Base-by-base conservation (phyloP, 2,329 filamentous ascomycete genomes). In the Cercospora sp. region DNA sequence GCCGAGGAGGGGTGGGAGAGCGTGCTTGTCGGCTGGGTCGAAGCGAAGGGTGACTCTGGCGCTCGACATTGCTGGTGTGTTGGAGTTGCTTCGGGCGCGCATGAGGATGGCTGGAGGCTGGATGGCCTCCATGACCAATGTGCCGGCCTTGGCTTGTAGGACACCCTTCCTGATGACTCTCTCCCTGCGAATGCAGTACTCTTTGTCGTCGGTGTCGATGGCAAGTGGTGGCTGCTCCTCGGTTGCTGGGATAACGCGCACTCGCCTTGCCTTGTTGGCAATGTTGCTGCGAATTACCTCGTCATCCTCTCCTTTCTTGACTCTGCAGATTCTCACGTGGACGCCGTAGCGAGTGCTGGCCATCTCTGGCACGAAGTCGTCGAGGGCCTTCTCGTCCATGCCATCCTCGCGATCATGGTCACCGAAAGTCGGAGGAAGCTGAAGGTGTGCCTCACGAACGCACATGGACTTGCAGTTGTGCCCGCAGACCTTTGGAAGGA, bases 291-390 rank as follows among this genome's bases (percentile, higher is more conserved):
- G 66, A 51, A 75, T 77, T 30, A 77, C 77, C 16, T 59, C 55
- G n/a, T 82, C 79, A 62, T 79, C 70, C 33, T 81, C 77, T 9
- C 80, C 74, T 20, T 87, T 75, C 36, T 81, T 81, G 10, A 82
- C 83, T 66, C 72, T 74, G 7, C 67, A 72, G 48, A 80, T 68
- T 36, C 72, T 71, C n/a, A 73, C 77, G 48, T 77, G 76, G 66
- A 90, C 80, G 1, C 80, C 81, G 72, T 90, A 91, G 2, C 80
- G 79, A 57, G 90, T 85, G 74, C 83, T 86, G 36, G 83, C 81
- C 87, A 90, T 90, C 8, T 87, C 83, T 0, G 89, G 89, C 2
- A 86, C 81, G 75, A 90, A 80, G 72, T 90, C 89, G 73, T 90
- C 87, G 48, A 87, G 80, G 18, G 86, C 75, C 36, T 84, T 69